A percentile compares a stretch with the other conserved stretches of the same genome.
Evolutionary conservation across 441 rosid species (phyloP).

Genomic region (Pelargonium australe): DNA sequence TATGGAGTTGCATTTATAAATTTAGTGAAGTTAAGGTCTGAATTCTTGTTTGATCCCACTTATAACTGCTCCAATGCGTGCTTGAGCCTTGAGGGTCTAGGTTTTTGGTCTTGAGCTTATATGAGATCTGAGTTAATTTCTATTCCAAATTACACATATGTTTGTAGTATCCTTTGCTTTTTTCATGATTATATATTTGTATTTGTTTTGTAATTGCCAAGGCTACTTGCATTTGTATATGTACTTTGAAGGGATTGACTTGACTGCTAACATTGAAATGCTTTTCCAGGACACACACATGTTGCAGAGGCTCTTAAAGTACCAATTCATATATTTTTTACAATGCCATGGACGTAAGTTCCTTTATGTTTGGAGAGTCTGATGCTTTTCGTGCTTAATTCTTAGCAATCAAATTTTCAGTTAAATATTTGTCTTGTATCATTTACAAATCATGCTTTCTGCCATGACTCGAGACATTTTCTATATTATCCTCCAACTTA

Average conservation of each 20-base stretch:
- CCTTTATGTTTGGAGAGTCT: constrained; percentile 4
- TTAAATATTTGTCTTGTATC: no score
- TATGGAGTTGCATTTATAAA: no score
- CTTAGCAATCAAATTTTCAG: neutral
- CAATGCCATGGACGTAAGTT: constrained; percentile 59
- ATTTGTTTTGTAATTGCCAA: neutral
- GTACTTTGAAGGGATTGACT: neutral
- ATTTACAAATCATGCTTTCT: no score
- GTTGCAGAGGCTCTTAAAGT: constrained; percentile 40
- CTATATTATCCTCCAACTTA: no score
- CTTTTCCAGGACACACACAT: constrained; percentile 41
- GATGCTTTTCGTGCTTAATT: neutral
- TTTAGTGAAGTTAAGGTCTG: no score
- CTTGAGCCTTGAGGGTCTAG: no score
- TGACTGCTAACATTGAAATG: constrained; percentile 1
- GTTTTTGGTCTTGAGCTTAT: neutral
- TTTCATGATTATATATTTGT: neutral
- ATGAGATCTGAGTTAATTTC: neutral
- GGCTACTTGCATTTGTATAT: neutral
- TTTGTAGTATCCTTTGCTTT: neutral
- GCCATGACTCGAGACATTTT: no score
- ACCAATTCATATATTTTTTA: constrained; percentile 42
- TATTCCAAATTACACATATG: neutral
- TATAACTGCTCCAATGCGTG: neutral
- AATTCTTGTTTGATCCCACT: neutral